A percentile compares a stretch with the other conserved stretches of the same genome.
phyloP scores from a whole-genome alignment of 805 yeast species.

The Saccharomyces eubayanus region DNA sequence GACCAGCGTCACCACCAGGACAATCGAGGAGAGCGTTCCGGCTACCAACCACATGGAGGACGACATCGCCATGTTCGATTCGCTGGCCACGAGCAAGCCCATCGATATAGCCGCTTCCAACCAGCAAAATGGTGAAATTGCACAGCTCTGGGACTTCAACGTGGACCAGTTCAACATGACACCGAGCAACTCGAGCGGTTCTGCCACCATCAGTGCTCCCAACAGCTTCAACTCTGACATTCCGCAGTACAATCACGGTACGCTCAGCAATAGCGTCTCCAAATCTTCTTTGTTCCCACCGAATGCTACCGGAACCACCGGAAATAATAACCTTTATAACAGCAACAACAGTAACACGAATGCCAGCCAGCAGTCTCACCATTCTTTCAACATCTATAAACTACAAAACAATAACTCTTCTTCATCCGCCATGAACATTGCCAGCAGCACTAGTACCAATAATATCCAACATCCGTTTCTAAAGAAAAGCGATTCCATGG shows the following conservation, averaged over 20 bases:
- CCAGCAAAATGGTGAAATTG: constrained; percentile 33
- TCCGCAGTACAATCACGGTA: constrained; percentile 2
- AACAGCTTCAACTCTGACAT: constrained; percentile 26
- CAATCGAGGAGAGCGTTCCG: not conserved
- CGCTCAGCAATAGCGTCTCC: constrained; percentile 11
- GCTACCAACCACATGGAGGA: not conserved
- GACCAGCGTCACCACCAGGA: not conserved
- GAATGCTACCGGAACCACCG: not conserved
- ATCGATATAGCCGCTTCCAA: constrained; percentile 7
- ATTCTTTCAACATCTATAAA: constrained; percentile 1
- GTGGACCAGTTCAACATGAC: constrained; percentile 33
- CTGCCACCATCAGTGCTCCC: constrained; percentile 32
- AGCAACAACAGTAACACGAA: constrained; percentile 1
- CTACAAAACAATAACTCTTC: not conserved
- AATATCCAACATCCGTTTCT: not conserved
- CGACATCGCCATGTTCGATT: not conserved
- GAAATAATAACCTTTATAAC: constrained; percentile 1
- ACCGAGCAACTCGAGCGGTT: constrained; percentile 28
- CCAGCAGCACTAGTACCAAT: constrained; percentile 1
- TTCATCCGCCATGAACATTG: not conserved
- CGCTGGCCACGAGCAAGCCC: constrained; percentile 3
- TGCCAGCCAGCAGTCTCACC: not conserved
- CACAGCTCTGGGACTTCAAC: constrained; percentile 34
- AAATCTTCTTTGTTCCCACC: constrained; percentile 3
- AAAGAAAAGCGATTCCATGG: not conserved